Evolutionary conservation across 495 filamentous ascomycete genomes (phyloP), one percentile per base, ranked within the genome.

Genomic region (Geoglossum glabrum): DNA sequence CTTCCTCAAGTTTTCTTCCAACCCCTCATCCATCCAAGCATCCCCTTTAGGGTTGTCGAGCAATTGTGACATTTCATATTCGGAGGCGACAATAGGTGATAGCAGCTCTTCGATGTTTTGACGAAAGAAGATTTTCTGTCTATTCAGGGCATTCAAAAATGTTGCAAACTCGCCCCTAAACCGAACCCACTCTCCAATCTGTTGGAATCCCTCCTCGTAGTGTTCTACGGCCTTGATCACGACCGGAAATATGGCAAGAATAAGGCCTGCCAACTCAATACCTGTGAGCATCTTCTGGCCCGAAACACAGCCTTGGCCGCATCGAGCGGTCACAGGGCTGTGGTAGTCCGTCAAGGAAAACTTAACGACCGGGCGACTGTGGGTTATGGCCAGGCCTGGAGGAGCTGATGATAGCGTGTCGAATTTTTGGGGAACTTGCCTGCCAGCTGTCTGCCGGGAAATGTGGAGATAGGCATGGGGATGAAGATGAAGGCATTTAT

Each of bases 241-340:
- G 0, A 72, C 33, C 0, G 70, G 70, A 36, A 72, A 66, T 7
- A 56, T 61, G 0, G 62, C 69, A 0, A 72, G 64, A 13, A 72
- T 61, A 9, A 70, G 52, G 10, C 70, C 70, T 40, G 59, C 66
- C 0, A 68, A 51, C 50, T 72, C 70, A 25, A 69, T 45, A 1
- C 66, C 67, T 15, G 64, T 50, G 21, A 50, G 10, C 13, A 13
- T 50, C 4, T 28, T 50, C 11, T 34, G 5, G 11, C 11, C 31
- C 31, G 31, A n/a, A n/a, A 34, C 31, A 11, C 11, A 4, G 31
- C 5, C 11, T 4, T 15, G 36, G 36, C 2, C 36, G 13, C 46
- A 11, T 50, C 3, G 19, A 4, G 26, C 1, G 3, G 19, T 8
- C 5, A 50, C 3, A 50, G 1, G 15, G 43, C 43, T 47, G 15